Evolutionary conservation across 441 rosid genomes (phyloP).

Genomic region (Iberis amara): DNA sequence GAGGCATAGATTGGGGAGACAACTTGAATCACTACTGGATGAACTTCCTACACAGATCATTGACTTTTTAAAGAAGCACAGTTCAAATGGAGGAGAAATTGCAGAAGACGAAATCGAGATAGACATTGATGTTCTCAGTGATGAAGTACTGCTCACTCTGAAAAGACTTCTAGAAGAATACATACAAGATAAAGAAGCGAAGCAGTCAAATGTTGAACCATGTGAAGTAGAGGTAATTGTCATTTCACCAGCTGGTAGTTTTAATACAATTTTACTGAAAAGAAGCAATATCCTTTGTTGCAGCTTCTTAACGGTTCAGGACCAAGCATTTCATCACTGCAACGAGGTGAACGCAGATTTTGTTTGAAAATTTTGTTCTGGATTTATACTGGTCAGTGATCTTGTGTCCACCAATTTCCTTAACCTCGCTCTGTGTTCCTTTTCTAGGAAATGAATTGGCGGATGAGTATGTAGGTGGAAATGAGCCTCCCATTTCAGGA

Average conservation of each 20-base stretch:
- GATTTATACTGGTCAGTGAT: neutral
- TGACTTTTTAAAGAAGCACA: constrained; percentile 55
- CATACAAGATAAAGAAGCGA: constrained; percentile 44
- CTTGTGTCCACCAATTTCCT: neutral
- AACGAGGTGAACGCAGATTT: neutral
- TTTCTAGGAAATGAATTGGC: constrained; percentile 43
- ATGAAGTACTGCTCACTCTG: constrained; percentile 50
- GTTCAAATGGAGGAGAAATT: constrained; percentile 51
- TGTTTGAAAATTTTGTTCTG: neutral
- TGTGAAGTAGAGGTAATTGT: constrained; percentile 61
- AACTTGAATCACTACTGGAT: constrained; percentile 47
- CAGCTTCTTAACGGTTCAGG: neutral
- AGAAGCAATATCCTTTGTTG: neutral
- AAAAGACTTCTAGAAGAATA: constrained; percentile 51
- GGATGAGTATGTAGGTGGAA: constrained; percentile 64
- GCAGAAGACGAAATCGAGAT: constrained; percentile 74
- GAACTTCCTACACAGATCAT: constrained; percentile 57
- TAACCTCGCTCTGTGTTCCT: constrained; percentile 14
- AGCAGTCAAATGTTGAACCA: constrained; percentile 44
- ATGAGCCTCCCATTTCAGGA: constrained; percentile 60
- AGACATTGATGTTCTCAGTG: constrained; percentile 61
- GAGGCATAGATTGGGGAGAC: constrained; percentile 47
- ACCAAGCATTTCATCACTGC: neutral
- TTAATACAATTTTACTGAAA: neutral
- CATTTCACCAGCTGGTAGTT: neutral